These are phyloP conservation scores for Boletus sp. DNA, from an alignment of 768 basidiomycete species.

Conservation along the genomic window DNA sequence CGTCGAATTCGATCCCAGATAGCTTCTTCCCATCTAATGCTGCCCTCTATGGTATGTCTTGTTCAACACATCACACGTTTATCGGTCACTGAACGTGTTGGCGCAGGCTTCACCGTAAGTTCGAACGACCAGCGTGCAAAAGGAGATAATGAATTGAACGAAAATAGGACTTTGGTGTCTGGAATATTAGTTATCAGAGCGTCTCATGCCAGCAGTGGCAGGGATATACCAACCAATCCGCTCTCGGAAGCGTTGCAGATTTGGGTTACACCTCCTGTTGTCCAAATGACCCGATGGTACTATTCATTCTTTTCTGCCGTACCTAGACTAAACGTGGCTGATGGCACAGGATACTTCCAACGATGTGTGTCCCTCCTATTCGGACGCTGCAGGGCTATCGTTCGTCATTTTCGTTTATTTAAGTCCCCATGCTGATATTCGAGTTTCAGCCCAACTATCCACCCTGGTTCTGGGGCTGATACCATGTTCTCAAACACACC, in stretches of 20 bases:
- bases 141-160: neutral
- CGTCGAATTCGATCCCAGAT: slow-evolving; percentile 64
- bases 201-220: slow-evolving; percentile 69
- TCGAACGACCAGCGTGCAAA: neutral
- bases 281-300: slow-evolving; percentile 63
- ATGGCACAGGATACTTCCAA: slow-evolving; percentile 38
- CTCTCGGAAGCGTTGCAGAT: slow-evolving; percentile 64
- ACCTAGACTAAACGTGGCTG: slow-evolving; percentile 4
- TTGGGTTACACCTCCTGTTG: slow-evolving; percentile 67
- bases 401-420: slow-evolving; percentile 31
- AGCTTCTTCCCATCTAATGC: slow-evolving; percentile 76
- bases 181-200: slow-evolving; percentile 73
- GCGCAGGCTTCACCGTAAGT: slow-evolving; percentile 41
- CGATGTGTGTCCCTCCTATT: slow-evolving; percentile 69
- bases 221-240: slow-evolving; percentile 55
- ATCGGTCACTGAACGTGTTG: slow-evolving; percentile 31
- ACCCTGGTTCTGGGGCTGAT: slow-evolving; percentile 24
- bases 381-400: slow-evolving; percentile 64
- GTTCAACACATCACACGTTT: neutral
- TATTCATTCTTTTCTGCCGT: slow-evolving; percentile 9
- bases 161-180: slow-evolving; percentile 77
- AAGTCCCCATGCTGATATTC: slow-evolving; percentile 4
- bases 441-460: slow-evolving; percentile 29
- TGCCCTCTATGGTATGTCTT: slow-evolving; percentile 55
- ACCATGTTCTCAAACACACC: slow-evolving; percentile 14